Percentiles rank a stretch among this genome's conserved stretches.
These are phyloP conservation scores for Pulveroboletus sp. DNA, from an alignment of 768 basidiomycete species.

Conservation along the genomic window DNA sequence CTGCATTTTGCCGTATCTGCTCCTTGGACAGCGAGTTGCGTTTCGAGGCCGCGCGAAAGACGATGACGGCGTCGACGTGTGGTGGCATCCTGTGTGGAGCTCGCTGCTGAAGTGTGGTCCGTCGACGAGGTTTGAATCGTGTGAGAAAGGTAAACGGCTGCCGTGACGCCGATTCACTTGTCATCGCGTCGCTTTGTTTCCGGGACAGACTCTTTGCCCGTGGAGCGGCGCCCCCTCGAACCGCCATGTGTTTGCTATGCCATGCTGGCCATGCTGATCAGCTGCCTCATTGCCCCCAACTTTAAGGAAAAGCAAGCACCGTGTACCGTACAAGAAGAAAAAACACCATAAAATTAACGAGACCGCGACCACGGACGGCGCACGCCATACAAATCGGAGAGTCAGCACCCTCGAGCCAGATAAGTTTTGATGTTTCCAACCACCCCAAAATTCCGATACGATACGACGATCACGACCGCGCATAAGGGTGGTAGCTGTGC, in stretches of 20 bases:
- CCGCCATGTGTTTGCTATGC: background rate
- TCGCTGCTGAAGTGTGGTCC: background rate
- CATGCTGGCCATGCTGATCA: too few relatives aligned
- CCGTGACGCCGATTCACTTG: background rate
- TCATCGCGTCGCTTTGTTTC: too few relatives aligned
- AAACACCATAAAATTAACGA: slow-evolving; percentile 16
- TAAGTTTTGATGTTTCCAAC: slow-evolving; percentile 14
- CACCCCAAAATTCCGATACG: background rate
- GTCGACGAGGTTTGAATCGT: background rate
- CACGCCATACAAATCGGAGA: slow-evolving; percentile 3
- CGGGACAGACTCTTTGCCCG: too few relatives aligned
- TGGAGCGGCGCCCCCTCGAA: too few relatives aligned
- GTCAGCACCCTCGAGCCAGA: slow-evolving; percentile 3
- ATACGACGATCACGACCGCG: slow-evolving; percentile 43
- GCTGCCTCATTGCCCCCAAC: background rate
- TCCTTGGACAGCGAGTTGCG: slow-evolving; percentile 49
- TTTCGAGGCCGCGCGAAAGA: slow-evolving; percentile 54
- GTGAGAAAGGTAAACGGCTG: background rate
- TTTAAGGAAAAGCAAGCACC: background rate
- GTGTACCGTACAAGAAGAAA: background rate
- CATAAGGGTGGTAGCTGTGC: slow-evolving; percentile 82
- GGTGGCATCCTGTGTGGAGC: slow-evolving; percentile 37
- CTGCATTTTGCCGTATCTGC: slow-evolving; percentile 56
- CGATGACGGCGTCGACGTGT: slow-evolving; percentile 68
- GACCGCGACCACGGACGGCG: slow-evolving; percentile 4